phyloP scores from a whole-genome alignment of 192 early-diverging fungal genomes.

The Podochytrium sp. region DNA sequence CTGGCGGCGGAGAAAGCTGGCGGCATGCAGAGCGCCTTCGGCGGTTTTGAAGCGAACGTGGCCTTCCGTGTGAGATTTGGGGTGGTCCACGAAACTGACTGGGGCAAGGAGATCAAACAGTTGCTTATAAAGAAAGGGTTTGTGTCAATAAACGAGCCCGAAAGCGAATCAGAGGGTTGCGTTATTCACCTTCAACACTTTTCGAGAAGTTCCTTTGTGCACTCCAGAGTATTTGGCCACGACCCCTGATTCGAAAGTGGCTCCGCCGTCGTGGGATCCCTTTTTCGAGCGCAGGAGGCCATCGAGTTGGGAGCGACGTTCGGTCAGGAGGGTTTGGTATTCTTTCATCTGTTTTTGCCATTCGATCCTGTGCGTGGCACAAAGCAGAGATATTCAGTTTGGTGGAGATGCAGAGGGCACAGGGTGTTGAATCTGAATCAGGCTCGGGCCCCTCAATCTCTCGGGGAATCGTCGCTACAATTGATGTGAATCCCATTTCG shows the following conservation, averaged over 20 bases:
- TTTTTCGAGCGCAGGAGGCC: not conserved
- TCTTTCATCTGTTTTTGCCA: conserved; percentile 30
- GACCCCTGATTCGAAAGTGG: conserved; percentile 30
- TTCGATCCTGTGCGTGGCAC: conserved; percentile 15
- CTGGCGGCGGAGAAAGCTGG: conserved; percentile 29
- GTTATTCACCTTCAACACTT: conserved; percentile 29
- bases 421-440: no score
- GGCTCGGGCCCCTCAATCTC: no score
- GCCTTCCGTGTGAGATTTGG: conserved; percentile 5
- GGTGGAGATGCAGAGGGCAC: no score
- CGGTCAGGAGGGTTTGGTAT: conserved; percentile 21
- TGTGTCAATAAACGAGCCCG: not conserved
- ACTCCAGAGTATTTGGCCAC: conserved; percentile 29
- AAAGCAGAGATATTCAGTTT: no score
- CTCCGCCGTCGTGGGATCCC: conserved; percentile 3
- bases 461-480: no score
- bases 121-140: conserved; percentile 19
- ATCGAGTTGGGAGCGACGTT: conserved; percentile 1
- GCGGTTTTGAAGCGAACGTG: conserved; percentile 2
- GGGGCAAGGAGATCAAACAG: conserved; percentile 45
- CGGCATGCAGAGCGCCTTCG: conserved; percentile 28
- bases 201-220: conserved; percentile 25
- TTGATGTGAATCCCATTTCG: no score
- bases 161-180: not conserved
- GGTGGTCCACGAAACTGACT: conserved; percentile 38